Conservation (phyloP, 495 filamentous ascomycete genomes). For the Neurospora sp. region DNA sequence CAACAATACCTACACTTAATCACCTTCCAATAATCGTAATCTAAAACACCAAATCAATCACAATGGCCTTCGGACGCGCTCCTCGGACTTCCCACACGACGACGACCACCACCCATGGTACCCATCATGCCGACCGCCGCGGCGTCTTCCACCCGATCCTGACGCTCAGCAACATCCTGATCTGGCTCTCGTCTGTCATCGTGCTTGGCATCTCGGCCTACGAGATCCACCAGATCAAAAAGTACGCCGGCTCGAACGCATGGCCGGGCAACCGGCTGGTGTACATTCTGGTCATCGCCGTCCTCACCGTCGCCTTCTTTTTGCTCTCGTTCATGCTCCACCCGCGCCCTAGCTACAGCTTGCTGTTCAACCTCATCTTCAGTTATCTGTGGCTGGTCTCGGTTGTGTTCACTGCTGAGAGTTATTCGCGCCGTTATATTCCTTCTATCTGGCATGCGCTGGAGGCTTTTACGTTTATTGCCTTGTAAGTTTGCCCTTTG, state of each 20-base stretch:
- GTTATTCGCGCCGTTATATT: constrained; percentile 12
- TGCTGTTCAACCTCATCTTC: constrained; percentile 50
- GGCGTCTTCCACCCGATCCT: constrained; percentile 13
- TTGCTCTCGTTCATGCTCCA: constrained; percentile 45
- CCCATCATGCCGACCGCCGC: neutral
- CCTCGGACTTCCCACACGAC: neutral
- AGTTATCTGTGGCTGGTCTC: constrained; percentile 56
- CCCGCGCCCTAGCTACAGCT: constrained; percentile 35
- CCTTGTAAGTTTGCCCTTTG: constrained; percentile 39
- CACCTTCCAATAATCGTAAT: neutral
- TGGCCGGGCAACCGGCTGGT: constrained; percentile 36
- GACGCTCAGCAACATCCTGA: constrained; percentile 20
- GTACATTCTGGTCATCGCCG: constrained; percentile 48
- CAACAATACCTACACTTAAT: neutral
- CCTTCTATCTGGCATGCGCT: constrained; percentile 38
- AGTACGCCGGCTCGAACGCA: constrained; percentile 11
- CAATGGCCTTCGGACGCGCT: neutral
- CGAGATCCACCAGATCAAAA: constrained; percentile 25
- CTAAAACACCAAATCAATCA: neutral
- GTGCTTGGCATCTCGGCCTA: constrained; percentile 51
- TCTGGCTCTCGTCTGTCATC: constrained; percentile 49
- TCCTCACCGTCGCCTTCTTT: constrained; percentile 49
- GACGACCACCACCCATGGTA: neutral
- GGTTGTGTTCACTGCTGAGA: constrained; percentile 49
- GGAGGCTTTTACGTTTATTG: constrained; percentile 51